These are phyloP conservation scores for Astrothelium subdiscretum DNA, from an alignment of 495 filamentous ascomycete species.

Conservation along the genomic window DNA sequence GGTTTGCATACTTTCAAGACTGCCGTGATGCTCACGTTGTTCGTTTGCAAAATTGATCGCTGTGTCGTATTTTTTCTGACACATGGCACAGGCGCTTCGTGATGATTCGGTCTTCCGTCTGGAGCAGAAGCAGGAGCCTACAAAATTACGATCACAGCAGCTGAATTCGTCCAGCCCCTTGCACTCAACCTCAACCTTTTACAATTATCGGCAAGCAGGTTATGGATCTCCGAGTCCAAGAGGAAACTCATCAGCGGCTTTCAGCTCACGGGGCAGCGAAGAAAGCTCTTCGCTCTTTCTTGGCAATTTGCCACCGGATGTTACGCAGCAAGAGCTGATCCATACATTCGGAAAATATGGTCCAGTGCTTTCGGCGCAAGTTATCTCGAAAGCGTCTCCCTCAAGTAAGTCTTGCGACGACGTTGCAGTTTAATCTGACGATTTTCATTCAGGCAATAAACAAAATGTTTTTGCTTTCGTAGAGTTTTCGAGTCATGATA, in stretches of 20 bases:
- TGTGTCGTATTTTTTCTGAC: neutral
- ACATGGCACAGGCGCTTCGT: neutral
- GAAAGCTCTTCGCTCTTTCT: neutral
- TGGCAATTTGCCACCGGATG: neutral
- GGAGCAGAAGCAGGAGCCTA: neutral
- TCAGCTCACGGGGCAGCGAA: neutral
- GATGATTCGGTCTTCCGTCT: conserved; percentile 4
- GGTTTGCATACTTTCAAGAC: conserved; percentile 34
- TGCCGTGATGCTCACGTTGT: conserved; percentile 28
- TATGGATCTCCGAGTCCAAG: conserved; percentile 2
- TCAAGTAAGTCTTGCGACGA: neutral
- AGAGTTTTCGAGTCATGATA: neutral
- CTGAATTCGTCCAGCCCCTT: neutral
- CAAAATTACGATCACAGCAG: neutral
- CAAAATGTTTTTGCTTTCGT: conserved; percentile 2
- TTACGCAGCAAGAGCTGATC: conserved; percentile 4
- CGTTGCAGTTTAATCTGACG: neutral
- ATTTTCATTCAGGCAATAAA: neutral
- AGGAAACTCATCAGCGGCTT: neutral
- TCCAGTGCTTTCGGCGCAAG: neutral
- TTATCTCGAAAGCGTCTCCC: conserved; percentile 4
- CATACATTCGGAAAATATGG: conserved; percentile 5
- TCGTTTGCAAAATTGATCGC: conserved; percentile 3
- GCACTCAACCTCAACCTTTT: neutral
- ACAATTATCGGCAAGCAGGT: neutral